Evolutionary conservation across 495 filamentous ascomycete species (phyloP).

Genomic region (Aspergillus diversus): DNA sequence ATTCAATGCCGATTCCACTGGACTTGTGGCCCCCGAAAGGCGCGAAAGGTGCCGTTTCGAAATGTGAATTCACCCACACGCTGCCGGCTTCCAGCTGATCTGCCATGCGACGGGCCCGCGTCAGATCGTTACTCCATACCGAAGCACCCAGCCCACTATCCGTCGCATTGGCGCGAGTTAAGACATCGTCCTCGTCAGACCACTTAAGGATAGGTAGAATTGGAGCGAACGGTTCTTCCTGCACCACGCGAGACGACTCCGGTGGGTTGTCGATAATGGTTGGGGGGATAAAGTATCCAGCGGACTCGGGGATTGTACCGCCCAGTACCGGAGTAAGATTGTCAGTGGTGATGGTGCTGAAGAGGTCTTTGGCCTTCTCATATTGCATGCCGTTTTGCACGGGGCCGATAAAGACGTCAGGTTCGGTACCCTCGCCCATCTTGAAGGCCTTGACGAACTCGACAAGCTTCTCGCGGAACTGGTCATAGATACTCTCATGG

Average conservation of each 20-base stretch:
- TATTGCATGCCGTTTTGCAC: conserved; percentile 63
- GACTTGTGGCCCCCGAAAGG: conserved; percentile 67
- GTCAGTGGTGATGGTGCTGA: conserved; percentile 47
- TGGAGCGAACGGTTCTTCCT: conserved; percentile 50
- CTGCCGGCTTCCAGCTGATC: conserved; percentile 54
- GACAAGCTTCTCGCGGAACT: conserved; percentile 58
- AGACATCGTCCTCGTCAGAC: conserved; percentile 55
- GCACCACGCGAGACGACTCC: conserved; percentile 47
- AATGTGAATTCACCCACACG: conserved; percentile 58
- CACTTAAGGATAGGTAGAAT: conserved; percentile 57
- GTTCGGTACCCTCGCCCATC: conserved; percentile 44
- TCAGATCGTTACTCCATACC: conserved; percentile 54
- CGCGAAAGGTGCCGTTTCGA: conserved; percentile 50
- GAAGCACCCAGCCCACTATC: conserved; percentile 58
- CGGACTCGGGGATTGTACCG: conserved; percentile 29
- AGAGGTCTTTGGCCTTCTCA: conserved; percentile 51
- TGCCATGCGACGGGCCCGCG: conserved; percentile 51
- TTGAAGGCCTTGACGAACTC: conserved; percentile 54
- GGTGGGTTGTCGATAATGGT: conserved; percentile 61
- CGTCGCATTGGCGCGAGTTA: conserved; percentile 54
- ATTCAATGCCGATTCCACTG: conserved; percentile 64
- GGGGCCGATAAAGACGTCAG: conserved; percentile 52
- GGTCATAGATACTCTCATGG: conserved; percentile 65
- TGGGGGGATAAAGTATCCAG: conserved; percentile 54
- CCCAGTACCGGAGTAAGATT: conserved; percentile 40